phyloP scores from a whole-genome alignment of 768 basidiomycete genomes.

The Rossbeevera mucosa region DNA sequence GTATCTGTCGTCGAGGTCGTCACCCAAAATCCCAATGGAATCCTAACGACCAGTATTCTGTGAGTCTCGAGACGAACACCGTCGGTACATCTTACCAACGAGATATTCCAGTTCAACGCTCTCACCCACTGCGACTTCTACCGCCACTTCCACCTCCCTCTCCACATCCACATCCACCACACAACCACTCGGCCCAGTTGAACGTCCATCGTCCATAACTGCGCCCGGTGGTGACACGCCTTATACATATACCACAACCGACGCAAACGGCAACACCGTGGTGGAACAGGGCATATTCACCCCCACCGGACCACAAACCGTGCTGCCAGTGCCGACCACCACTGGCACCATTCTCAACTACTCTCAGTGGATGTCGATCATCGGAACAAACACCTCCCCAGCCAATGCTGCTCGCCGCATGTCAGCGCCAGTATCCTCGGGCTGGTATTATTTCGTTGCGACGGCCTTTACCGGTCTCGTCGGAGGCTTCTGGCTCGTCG shows the following conservation, averaged over 20 bases:
- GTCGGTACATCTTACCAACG: slow-evolving; percentile 5
- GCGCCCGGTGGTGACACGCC: slow-evolving; percentile 46
- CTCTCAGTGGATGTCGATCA: slow-evolving; percentile 26
- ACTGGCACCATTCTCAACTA: slow-evolving; percentile 28
- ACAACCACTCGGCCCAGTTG: slow-evolving; percentile 40
- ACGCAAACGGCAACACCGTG: slow-evolving; percentile 28
- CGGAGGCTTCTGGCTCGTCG: slow-evolving; percentile 32
- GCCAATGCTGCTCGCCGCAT: slow-evolving; percentile 24
- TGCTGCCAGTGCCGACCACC: slow-evolving; percentile 23
- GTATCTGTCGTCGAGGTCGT: slow-evolving; percentile 48
- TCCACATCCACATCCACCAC: slow-evolving; percentile 17
- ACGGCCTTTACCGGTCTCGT: slow-evolving; percentile 22
- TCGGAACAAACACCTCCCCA: slow-evolving; percentile 29
- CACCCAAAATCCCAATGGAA: slow-evolving; percentile 37
- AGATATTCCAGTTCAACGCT: slow-evolving; percentile 11
- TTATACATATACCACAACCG: slow-evolving; percentile 46
- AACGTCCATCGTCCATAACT: slow-evolving; percentile 40
- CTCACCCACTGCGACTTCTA: slow-evolving; percentile 1
- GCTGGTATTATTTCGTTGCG: slow-evolving; percentile 27
- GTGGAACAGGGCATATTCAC: slow-evolving; percentile 26
- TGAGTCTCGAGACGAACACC: slow-evolving; percentile 22
- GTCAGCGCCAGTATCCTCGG: slow-evolving; percentile 16
- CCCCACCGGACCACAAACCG: slow-evolving; percentile 28
- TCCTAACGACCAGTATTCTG: slow-evolving; percentile 42
- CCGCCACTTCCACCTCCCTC: slow-evolving; percentile 18